Percentiles rank a stretch among this genome's conserved stretches.
phyloP scores from a whole-genome alignment of 805 yeast genomes.

The Myxozyma neotropica region DNA sequence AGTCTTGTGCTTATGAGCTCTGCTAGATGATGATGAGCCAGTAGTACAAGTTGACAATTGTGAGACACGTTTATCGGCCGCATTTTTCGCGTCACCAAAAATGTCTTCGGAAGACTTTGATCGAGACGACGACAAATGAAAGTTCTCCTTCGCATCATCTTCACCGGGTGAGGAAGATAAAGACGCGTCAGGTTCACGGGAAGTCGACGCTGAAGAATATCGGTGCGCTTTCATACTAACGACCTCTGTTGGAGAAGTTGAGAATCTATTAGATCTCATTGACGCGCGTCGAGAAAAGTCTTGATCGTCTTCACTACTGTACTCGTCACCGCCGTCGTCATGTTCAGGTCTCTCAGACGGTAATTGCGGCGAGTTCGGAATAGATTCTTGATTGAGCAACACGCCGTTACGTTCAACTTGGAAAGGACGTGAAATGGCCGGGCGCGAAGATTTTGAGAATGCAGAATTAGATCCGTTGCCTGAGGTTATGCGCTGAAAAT shows the following conservation, averaged over 20 bases:
- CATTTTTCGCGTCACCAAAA: slow-evolving; percentile 39
- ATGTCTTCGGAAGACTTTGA: slow-evolving; percentile 16
- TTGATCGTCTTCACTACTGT: not conserved
- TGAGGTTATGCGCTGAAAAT: slow-evolving; percentile 19
- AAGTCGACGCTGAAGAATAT: not conserved
- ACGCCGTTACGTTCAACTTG: slow-evolving; percentile 10
- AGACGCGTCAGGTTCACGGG: not conserved
- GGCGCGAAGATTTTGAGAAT: not conserved
- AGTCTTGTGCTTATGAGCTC: slow-evolving; percentile 51
- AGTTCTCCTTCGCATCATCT: not conserved
- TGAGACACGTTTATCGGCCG: slow-evolving; percentile 49
- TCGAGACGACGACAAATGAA: not conserved
- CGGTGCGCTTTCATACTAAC: not conserved
- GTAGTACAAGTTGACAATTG: slow-evolving; percentile 48
- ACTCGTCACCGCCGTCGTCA: not conserved
- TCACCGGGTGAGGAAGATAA: slow-evolving; percentile 1
- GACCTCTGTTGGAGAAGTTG: not conserved
- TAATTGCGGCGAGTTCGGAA: not conserved
- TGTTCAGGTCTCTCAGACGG: not conserved
- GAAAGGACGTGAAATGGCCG: slow-evolving; percentile 13
- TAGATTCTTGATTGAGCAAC: not conserved
- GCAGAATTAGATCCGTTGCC: not conserved
- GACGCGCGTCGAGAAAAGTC: slow-evolving; percentile 9
- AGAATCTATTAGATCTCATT: not conserved
- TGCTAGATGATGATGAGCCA: slow-evolving; percentile 47